Evolutionary conservation across 2,329 filamentous ascomycete genomes (phyloP), one percentile per base, ranked within the genome.

Genomic region (Verticillium tricorpus): DNA sequence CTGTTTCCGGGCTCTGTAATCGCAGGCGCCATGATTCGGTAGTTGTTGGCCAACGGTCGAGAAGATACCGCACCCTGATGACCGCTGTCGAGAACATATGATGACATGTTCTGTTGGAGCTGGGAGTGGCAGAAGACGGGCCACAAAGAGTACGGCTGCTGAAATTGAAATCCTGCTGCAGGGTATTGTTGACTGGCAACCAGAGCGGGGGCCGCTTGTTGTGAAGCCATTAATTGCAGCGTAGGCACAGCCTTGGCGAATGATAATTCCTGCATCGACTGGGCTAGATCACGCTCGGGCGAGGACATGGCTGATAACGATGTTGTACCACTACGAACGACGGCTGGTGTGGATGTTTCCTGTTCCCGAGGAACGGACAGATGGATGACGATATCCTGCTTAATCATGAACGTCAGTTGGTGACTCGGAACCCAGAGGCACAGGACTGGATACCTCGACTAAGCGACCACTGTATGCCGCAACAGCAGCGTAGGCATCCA

Each of bases 111-210:
- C 0, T 70, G 62, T 9, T 68, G 63, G 28, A 73, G 68, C 11
- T 68, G 70, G 2, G 73, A 62, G 50, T 71, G 73, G 15, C 73
- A 68, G 61, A 78, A 65, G 39, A 76, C 64, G 2, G 75, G 74
- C 58, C 73, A 74, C 69, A 75, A 69, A 5, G 71, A 61, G 54
- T 72, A 67, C 5, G 69, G 63, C 22, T 69, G 63, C 19, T 68
- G 69, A 1, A 68, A 58, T n/a, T 67, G 66, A 12, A 70, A 57
- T 7, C 66, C 64, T 6, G 64, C 37, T 14, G 64, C 19, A 2
- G 64, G 34, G 25, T 61, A 65, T 3, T 45, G 54, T 5, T 58
- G 39, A 25, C 19, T 39, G 4, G 52, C n/a, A 19, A 28, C 60
- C 3, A 54, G 5, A 2, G 60, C 22, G 32, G 52, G 11, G 12